Evolutionary conservation across 805 yeast species (phyloP).

Genomic region (Candida coquimbonensis): DNA sequence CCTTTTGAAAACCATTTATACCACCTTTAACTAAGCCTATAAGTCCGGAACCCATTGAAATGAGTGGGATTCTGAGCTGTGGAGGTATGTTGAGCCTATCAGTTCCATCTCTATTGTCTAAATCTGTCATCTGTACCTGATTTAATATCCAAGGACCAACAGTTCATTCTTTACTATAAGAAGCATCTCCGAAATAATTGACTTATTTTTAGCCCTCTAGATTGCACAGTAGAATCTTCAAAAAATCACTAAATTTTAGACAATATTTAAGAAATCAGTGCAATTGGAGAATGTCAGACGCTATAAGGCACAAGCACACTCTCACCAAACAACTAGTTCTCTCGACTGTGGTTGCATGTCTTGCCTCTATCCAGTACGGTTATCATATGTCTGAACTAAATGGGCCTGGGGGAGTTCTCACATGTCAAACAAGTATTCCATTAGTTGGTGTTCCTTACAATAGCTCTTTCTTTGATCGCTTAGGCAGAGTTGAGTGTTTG

Average conservation of each 20-base stretch:
- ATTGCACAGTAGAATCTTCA: no score
- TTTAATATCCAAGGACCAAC: no score
- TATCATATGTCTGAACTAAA: conserved; percentile 92
- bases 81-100: conserved; percentile 45
- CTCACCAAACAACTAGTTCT: conserved; percentile 26
- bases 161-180: neutral
- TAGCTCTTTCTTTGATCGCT: conserved; percentile 21
- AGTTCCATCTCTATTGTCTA: neutral
- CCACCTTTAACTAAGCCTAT: conserved; percentile 51
- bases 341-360: conserved; percentile 52
- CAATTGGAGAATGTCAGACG: no score
- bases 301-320: neutral
- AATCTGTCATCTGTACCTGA: neutral
- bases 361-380: conserved; percentile 86
- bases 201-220: no score
- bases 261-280: no score
- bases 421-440: conserved; percentile 38
- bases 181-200: neutral
- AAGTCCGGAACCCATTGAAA: conserved; percentile 32
- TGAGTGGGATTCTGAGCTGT: conserved; percentile 34
- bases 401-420: conserved; percentile 71
- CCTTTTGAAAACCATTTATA: conserved; percentile 46
- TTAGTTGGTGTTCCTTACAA: conserved; percentile 20
- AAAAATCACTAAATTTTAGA: no score
- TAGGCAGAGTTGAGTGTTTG: conserved; percentile 51